Conservation (phyloP, 179 eudicot genomes). For the Spinacia oleracea region DNA sequence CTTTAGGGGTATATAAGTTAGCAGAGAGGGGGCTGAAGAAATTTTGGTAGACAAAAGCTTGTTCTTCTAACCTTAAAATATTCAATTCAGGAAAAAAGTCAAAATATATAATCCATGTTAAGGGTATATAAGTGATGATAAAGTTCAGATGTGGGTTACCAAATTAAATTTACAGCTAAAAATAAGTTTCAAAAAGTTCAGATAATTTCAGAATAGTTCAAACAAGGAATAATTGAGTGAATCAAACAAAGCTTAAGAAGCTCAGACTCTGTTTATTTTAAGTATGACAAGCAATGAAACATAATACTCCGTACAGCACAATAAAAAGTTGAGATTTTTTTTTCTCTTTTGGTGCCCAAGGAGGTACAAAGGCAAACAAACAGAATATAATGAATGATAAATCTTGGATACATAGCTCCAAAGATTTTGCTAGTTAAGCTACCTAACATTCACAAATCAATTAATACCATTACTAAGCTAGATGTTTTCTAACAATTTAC, state of each 20-base stretch:
- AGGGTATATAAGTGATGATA: background rate
- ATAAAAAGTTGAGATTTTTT: background rate
- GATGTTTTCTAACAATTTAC: background rate
- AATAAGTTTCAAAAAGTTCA: background rate
- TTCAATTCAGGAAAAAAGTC: background rate
- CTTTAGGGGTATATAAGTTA: background rate
- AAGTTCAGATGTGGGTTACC: background rate
- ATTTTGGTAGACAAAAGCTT: background rate
- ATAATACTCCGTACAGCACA: background rate
- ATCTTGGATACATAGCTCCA: background rate
- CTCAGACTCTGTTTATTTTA: background rate
- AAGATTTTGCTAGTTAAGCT: background rate
- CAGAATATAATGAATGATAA: background rate
- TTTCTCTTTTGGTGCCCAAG: background rate
- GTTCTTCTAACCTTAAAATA: background rate
- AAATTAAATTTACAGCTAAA: background rate
- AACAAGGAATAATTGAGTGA: background rate
- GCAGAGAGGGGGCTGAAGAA: background rate
- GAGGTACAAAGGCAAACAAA: background rate
- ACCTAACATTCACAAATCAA: background rate
- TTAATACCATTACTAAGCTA: background rate
- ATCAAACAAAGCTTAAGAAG: background rate
- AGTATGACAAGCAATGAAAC: background rate
- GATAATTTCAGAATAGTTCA: background rate
- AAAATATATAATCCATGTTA: background rate